Base-by-base conservation (phyloP, 2,329 filamentous ascomycete species). In the Colletotrichum spaethianum region DNA sequence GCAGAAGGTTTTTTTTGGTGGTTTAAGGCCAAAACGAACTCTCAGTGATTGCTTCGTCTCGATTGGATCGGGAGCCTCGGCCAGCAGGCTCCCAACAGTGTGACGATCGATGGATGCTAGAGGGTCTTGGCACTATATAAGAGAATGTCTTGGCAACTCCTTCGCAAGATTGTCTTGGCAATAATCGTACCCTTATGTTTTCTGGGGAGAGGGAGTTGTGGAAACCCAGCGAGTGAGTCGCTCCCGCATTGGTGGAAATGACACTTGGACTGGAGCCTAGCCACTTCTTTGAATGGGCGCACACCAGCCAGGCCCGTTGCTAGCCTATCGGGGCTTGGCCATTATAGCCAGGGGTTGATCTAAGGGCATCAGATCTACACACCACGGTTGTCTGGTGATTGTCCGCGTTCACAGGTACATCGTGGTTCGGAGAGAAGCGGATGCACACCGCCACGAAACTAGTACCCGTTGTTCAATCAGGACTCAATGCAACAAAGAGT, bases 111-210 rank as follows among this genome's bases (percentile, higher is more conserved):
- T 50, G 63, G 56, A 36, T 23, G 18, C 52, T 8, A 26, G n/a
- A 46, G 48, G 31, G n/a, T 63, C 52, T 63, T 63, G 69, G 64
- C 68, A 68, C 18, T 42, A 20, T 55, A 42, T 55, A 18, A 14
- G 11, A 52, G 26, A 33, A 50, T 33, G 52, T 59, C 65, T 72
- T 69, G 65, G 69, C 69, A 48, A 40, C 69, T 63, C 69, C 69
- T 72, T 72, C 69, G 52, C 44, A n/a, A 40, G 44, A 48, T 63
- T 23, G 52, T n/a, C 69, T 69, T 59, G 42, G 59, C 59, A 38
- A 28, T 7, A 28, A n/a, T 61, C 42, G 44, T 42, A 61, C 28
- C 40, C 57, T 55, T 31, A 53, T 42, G 52, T 59, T 63, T 53
- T 52, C 28, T 63, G 59, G 69, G 61, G 57, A n/a, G n/a, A n/a